Evolutionary conservation across 192 early-diverging fungal genomes (phyloP), one percentile per base, ranked within the genome.

Genomic region (Phycomyces nitens): DNA sequence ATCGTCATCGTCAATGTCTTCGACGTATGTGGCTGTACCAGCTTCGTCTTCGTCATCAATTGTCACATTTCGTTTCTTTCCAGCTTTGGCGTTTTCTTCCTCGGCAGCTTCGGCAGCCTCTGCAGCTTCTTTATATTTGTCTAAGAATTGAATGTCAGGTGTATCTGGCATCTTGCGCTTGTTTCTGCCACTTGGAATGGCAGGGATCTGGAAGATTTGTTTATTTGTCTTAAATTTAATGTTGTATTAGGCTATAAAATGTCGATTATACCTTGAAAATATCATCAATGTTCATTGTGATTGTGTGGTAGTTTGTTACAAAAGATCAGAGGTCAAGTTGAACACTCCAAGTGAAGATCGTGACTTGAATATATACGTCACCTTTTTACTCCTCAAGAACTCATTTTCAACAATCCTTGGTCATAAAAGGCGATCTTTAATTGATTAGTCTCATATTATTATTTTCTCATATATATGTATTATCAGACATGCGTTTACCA

Each of bases 1-100:
- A 50, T 90, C 89, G 29, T 88, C 86, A 56, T 93, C 91, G 29
- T 85, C 85, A 11, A 79, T 83, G 21, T 63, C 40, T 4, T 60
- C 73, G 20, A 43, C 26, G 64, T 68, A 56, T 42, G 38, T 58
- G 18, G 66, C 60, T 24, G 44, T 21, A 43, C 62, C 56, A 40
- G 53, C 59, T 34, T 66, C 47, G 22, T 66, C 43, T 24, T 75
- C 66, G 18, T 66, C 56, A 21, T 75, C 73, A 2, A 64, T 18
- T 20, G 44, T 60, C 23, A 68, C 62, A 16, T 69, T 67, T 18
- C 68, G 55, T 29, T 56, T 55, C n/a, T 74, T 73, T 24, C 50
- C 6, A 20, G 51, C 56, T 57, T 42, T 58, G 58, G 8, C 41
- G 26, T 23, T 26, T 61, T 34, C 56, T 64, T 50, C 26, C 54